Evolutionary conservation across 768 basidiomycete genomes (phyloP).

Genomic region (Kwoniella mangroviensis): DNA sequence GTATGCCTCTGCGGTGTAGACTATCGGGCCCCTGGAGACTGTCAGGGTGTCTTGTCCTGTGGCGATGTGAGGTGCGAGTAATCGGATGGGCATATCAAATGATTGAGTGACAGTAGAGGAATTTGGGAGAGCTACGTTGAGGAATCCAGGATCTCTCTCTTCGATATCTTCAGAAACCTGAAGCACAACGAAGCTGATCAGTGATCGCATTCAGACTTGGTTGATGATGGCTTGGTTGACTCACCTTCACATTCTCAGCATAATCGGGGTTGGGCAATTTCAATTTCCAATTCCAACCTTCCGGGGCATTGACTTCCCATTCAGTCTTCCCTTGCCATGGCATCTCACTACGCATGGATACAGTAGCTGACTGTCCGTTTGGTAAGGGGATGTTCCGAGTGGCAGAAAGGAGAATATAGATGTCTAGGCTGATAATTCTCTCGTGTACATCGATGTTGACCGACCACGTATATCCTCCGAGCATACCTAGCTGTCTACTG

Average conservation of each 20-base stretch:
- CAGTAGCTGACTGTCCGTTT: conserved; percentile 18
- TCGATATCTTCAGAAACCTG: neutral
- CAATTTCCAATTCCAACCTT: conserved; percentile 35
- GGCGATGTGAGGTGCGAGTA: conserved; percentile 32
- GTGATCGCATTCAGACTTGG: neutral
- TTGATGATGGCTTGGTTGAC: neutral
- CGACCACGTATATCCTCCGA: conserved; percentile 44
- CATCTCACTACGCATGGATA: conserved; percentile 36
- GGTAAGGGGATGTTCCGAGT: conserved; percentile 32
- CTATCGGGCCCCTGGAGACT: conserved; percentile 42
- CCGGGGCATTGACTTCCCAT: conserved; percentile 25
- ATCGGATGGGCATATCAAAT: conserved; percentile 35
- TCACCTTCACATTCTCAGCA: conserved; percentile 33
- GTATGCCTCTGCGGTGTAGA: conserved; percentile 40
- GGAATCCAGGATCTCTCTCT: conserved; percentile 4
- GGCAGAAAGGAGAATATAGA: conserved; percentile 39
- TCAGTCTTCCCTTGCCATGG: conserved; percentile 33
- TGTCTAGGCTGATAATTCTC: conserved; percentile 24
- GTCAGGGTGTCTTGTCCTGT: conserved; percentile 39
- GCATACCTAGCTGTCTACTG: conserved; percentile 38
- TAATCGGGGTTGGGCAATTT: conserved; percentile 34
- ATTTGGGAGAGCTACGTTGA: neutral
- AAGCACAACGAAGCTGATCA: neutral
- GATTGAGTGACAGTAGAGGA: neutral
- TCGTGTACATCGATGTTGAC: conserved; percentile 21